These are phyloP conservation scores for Pseudisothecium myosuroides DNA, from an alignment of 225 moss, liverwort and hornwort genomes.

Conservation along the genomic window DNA sequence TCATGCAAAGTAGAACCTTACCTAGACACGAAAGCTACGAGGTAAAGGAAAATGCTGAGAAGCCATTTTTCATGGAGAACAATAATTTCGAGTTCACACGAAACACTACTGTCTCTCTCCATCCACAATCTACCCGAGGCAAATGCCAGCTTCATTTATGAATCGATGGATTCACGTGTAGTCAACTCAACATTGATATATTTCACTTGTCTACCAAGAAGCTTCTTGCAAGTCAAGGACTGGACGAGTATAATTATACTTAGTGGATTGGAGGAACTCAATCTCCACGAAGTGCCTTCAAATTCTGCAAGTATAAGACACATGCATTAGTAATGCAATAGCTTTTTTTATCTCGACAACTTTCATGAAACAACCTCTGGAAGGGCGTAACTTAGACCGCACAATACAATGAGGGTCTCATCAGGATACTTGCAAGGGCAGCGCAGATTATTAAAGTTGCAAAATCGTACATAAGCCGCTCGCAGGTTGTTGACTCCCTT, in stretches of 20 bases:
- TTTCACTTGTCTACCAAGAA: not conserved
- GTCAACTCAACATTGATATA: not conserved
- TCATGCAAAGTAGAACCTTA: not conserved
- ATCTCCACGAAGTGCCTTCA: conserved; percentile 56
- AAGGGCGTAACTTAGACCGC: not conserved
- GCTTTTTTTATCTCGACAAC: not conserved
- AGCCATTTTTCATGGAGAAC: not conserved
- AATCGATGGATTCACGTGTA: not conserved
- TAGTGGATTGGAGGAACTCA: not conserved
- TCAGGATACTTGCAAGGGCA: not conserved
- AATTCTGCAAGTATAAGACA: conserved; percentile 22
- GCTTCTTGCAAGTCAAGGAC: not conserved
- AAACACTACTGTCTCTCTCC: not conserved
- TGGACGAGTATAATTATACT: not conserved
- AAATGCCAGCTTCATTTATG: not conserved
- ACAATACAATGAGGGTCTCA: not conserved
- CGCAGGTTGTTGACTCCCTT: conserved; percentile 81
- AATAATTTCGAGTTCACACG: not conserved
- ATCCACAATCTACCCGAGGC: not conserved
- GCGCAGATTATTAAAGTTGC: not conserved
- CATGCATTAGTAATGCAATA: not conserved
- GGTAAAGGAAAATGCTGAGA: not conserved
- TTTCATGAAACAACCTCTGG: not conserved
- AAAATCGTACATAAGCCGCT: conserved; percentile 34
- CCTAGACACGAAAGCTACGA: not conserved